phyloP scores from a whole-genome alignment of 2,329 filamentous ascomycete genomes.

The Fusarium xylarioides region DNA sequence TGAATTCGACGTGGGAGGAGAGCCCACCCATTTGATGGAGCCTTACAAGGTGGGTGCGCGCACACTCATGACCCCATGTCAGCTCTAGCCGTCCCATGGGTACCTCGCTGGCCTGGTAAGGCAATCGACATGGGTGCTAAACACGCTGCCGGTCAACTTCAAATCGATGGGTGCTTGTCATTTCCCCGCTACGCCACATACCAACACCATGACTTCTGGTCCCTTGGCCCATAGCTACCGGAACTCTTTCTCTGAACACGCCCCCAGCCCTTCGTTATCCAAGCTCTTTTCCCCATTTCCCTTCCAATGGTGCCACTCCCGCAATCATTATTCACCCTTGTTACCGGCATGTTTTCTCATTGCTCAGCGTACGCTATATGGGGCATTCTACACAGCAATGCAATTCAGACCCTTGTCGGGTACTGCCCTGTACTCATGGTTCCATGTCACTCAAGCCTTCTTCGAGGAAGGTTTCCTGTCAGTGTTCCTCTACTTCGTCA shows the following conservation, averaged over 20 bases:
- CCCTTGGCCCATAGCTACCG: slow-evolving; percentile 39
- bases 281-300: slow-evolving; percentile 29
- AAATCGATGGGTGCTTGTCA: slow-evolving; percentile 44
- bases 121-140: slow-evolving; percentile 35
- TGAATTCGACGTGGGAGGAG: slow-evolving; percentile 31
- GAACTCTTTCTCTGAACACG: slow-evolving; percentile 28
- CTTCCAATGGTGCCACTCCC: slow-evolving; percentile 42
- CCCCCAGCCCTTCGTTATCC: slow-evolving; percentile 26
- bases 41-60: slow-evolving; percentile 29
- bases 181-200: slow-evolving; percentile 45
- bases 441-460: slow-evolving; percentile 42
- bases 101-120: slow-evolving; percentile 41
- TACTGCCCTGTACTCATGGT: slow-evolving; percentile 37
- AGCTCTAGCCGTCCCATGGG: slow-evolving; percentile 33
- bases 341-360: slow-evolving; percentile 35
- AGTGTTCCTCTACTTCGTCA: slow-evolving; percentile 42
- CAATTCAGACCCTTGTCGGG: slow-evolving; percentile 40
- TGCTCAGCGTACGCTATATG: slow-evolving; percentile 38
- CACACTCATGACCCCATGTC: slow-evolving; percentile 31
- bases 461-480: slow-evolving; percentile 42
- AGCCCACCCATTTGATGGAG: slow-evolving; percentile 36
- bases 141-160: slow-evolving; percentile 33
- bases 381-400: slow-evolving; percentile 28
- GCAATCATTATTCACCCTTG: slow-evolving; percentile 37
- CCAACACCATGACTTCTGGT: slow-evolving; percentile 40